These are phyloP conservation scores for Dactylellina sp. DNA, from an alignment of 2,329 filamentous ascomycete genomes.

Conservation along the genomic window DNA sequence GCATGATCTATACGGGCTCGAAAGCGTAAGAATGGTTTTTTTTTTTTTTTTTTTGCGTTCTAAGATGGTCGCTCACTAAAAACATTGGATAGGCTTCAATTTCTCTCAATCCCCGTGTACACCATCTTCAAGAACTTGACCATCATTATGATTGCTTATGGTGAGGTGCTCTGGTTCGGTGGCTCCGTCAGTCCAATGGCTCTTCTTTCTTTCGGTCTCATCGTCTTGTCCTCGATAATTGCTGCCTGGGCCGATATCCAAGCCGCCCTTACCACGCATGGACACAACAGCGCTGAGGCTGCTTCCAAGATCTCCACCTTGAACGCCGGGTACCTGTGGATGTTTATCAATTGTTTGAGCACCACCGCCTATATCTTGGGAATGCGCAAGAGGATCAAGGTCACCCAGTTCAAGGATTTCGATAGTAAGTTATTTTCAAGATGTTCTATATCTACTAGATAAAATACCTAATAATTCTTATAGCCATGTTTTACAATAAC, in stretches of 20 bases:
- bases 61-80: too few species aligned
- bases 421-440: slow-evolving; percentile 81
- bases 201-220: slow-evolving; percentile 92
- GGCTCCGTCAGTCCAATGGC: slow-evolving; percentile 88
- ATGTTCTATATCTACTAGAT: slow-evolving; percentile 61
- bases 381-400: slow-evolving; percentile 99
- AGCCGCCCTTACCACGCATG: slow-evolving; percentile 77
- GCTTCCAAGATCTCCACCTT: slow-evolving; percentile 84
- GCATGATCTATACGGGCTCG: slow-evolving; percentile 98
- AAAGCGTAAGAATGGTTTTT: slow-evolving; percentile 71
- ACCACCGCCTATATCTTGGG: slow-evolving; percentile 87
- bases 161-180: slow-evolving; percentile 98
- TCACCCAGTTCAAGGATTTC: slow-evolving; percentile 99
- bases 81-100: slow-evolving; percentile 79
- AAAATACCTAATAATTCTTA: not conserved
- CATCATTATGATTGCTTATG: slow-evolving; percentile 98
- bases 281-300: slow-evolving; percentile 69
- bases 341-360: slow-evolving; percentile 96
- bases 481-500: slow-evolving; percentile 99
- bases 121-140: slow-evolving; percentile 99
- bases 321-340: slow-evolving; percentile 96
- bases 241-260: slow-evolving; percentile 98
- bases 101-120: slow-evolving; percentile 96
- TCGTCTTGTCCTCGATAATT: slow-evolving; percentile 93
- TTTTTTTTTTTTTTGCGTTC: too few species aligned